These are phyloP conservation scores for Fusarium illudens DNA, from an alignment of 2,329 filamentous ascomycete genomes.

Conservation along the genomic window DNA sequence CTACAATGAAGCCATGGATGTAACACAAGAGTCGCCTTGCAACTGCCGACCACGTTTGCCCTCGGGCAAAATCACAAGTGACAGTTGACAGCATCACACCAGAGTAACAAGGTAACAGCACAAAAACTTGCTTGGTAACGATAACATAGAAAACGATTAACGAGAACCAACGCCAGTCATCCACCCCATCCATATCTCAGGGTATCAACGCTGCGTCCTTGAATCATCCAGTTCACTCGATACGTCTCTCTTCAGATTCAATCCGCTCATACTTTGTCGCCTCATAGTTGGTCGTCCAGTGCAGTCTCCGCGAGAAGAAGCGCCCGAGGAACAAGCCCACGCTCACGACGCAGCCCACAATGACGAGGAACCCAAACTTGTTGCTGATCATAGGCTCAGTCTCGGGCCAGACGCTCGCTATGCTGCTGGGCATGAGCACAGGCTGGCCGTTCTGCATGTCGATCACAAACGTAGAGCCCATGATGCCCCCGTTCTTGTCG, in stretches of 20 bases:
- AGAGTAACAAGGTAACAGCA: not conserved
- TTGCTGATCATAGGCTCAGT: constrained; percentile 1
- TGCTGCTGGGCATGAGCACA: constrained; percentile 33
- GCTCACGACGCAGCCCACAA: not conserved
- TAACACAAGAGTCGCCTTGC: not conserved
- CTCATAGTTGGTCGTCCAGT: constrained; percentile 11
- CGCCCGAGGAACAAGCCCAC: constrained; percentile 8
- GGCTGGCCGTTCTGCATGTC: constrained; percentile 41
- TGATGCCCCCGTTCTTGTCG: constrained; percentile 33
- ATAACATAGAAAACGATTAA: not conserved
- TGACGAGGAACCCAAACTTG: constrained; percentile 7
- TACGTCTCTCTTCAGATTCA: constrained; percentile 25
- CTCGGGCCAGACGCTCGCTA: constrained; percentile 29
- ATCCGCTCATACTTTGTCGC: constrained; percentile 20
- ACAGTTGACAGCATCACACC: not conserved
- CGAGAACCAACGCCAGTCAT: not conserved
- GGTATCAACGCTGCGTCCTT: constrained; percentile 16
- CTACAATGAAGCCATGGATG: not conserved
- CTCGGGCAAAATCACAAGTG: not conserved
- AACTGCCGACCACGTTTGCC: not conserved
- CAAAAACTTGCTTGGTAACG: not conserved
- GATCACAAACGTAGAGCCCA: constrained; percentile 41
- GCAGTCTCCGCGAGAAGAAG: constrained; percentile 16
- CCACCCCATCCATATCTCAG: not conserved
- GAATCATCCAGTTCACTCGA: constrained; percentile 12